phyloP scores from a whole-genome alignment of 2,329 filamentous ascomycete genomes.

The Dactylella cylindrospora region DNA sequence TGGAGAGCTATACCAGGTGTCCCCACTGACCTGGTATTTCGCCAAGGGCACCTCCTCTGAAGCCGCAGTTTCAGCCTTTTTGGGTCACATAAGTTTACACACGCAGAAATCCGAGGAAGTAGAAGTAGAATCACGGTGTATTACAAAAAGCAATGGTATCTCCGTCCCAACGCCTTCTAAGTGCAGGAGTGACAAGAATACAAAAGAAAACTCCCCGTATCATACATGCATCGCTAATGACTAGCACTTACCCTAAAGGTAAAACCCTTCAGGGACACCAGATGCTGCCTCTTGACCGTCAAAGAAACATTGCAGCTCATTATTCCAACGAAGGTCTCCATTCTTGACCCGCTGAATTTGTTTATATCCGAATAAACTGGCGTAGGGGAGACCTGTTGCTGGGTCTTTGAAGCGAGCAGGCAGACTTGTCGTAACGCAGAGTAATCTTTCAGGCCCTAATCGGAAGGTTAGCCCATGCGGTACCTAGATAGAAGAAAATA shows the following conservation, averaged over 20 bases:
- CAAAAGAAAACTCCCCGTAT: background rate
- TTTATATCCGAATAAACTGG: conserved; percentile 75
- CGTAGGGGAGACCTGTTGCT: conserved; percentile 77
- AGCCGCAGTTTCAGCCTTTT: too few species aligned
- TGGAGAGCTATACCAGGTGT: too few species aligned
- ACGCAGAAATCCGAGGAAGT: too few species aligned
- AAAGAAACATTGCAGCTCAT: conserved; percentile 77
- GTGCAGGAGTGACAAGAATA: too few species aligned
- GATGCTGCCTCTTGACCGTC: conserved; percentile 68
- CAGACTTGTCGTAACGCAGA: conserved; percentile 80
- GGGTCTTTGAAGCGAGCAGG: conserved; percentile 83
- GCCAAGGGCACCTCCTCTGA: too few species aligned
- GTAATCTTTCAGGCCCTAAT: conserved; percentile 50
- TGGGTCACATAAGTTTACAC: too few species aligned
- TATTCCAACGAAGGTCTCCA: conserved; percentile 80
- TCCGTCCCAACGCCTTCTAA: background rate
- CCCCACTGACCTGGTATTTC: too few species aligned
- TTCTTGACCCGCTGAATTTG: conserved; percentile 73
- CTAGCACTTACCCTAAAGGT: conserved; percentile 40
- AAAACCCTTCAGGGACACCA: conserved; percentile 79
- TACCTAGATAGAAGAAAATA: too few species aligned
- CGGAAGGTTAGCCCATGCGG: too few species aligned
- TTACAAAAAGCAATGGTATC: background rate
- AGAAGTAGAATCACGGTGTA: background rate
- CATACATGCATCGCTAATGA: too few species aligned